Evolutionary conservation across 106 monocot species (phyloP).

Genomic region (Dendrobium officinale): DNA sequence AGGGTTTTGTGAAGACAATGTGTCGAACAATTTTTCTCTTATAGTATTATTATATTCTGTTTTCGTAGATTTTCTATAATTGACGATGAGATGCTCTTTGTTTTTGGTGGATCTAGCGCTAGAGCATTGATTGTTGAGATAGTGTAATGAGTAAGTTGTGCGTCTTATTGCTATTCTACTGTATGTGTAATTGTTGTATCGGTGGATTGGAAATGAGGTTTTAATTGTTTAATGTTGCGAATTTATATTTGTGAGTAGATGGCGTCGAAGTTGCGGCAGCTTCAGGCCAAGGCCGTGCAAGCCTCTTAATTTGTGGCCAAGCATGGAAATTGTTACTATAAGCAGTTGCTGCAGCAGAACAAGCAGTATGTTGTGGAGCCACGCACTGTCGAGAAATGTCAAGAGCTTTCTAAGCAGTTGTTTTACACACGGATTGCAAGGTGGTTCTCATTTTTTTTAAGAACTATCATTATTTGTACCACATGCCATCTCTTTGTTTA

Average conservation of each 20-base stretch:
- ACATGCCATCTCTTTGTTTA: not conserved
- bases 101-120: not conserved
- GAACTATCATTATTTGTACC: not conserved
- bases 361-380: slow-evolving; percentile 10
- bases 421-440: slow-evolving; percentile 16
- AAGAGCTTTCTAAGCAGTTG: slow-evolving; percentile 12
- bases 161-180: not conserved
- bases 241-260: slow-evolving; percentile 8
- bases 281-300: slow-evolving; percentile 8
- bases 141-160: not conserved
- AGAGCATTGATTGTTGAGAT: not conserved
- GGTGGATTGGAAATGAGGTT: not conserved
- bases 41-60: not conserved
- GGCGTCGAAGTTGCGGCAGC: slow-evolving; percentile 12
- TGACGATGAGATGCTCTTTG: not conserved
- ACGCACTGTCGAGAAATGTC: slow-evolving; percentile 10
- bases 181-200: not conserved
- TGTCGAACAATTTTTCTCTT: not conserved
- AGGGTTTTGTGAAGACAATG: not conserved
- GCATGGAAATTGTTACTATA: slow-evolving; percentile 13
- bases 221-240: not conserved
- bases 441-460: not conserved
- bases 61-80: not conserved
- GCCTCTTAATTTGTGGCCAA: slow-evolving; percentile 10
- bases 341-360: slow-evolving; percentile 14